Percentiles rank a stretch among this genome's conserved stretches.
Evolutionary conservation across 2,329 filamentous ascomycete species (phyloP).

Genomic region (Neonectria punicea): DNA sequence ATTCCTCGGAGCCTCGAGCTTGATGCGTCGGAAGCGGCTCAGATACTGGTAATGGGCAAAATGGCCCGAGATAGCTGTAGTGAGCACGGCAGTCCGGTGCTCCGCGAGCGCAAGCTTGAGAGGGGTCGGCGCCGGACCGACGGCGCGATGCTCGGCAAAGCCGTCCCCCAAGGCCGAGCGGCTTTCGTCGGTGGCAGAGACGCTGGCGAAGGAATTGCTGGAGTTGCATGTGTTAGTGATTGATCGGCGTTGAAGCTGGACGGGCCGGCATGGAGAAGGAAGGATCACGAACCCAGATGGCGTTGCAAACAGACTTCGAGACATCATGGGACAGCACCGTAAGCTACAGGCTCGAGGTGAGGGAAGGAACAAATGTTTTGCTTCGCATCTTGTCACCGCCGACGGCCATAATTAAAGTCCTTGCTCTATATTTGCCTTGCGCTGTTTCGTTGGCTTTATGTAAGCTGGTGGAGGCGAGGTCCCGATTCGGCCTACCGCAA

Average conservation of each 20-base stretch:
- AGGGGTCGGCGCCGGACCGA: constrained; percentile 39
- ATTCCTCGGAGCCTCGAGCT: constrained; percentile 30
- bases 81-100: constrained; percentile 38
- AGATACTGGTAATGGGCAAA: constrained; percentile 43
- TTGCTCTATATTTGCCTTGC: background rate
- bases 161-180: constrained; percentile 38
- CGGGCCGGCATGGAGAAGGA: background rate
- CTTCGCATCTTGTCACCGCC: constrained; percentile 1
- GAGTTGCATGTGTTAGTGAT: constrained; percentile 34
- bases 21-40: constrained; percentile 32
- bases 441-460: constrained; percentile 31
- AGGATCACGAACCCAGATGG: background rate
- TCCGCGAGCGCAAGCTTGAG: constrained; percentile 37
- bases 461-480: constrained; percentile 37
- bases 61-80: constrained; percentile 39
- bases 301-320: background rate
- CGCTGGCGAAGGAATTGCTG: constrained; percentile 28
- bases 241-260: constrained; percentile 20
- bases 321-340: background rate
- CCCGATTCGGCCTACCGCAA: background rate
- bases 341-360: background rate
- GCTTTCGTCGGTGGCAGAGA: constrained; percentile 39
- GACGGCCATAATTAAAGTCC: background rate
- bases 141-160: constrained; percentile 41
- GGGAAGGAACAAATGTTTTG: background rate